These are phyloP conservation scores for Claviceps monticola DNA, from an alignment of 2,329 filamentous ascomycete species.

Conservation along the genomic window DNA sequence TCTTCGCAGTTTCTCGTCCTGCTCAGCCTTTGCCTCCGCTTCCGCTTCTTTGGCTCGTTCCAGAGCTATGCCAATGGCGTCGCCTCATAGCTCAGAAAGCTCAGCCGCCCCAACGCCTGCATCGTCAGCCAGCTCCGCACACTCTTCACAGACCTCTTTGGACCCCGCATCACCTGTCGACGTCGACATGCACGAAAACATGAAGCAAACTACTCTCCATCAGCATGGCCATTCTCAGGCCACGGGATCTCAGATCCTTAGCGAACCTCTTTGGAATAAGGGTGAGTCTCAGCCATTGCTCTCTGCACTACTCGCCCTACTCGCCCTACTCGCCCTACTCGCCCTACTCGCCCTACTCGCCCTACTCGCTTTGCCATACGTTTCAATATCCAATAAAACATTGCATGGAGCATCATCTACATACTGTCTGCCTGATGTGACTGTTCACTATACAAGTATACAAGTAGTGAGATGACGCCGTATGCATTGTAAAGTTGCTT, in stretches of 20 bases:
- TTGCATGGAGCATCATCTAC: not conserved
- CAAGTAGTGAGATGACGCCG: not conserved
- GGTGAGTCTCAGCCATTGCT: constrained; percentile 26
- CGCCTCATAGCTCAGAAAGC: constrained; percentile 29
- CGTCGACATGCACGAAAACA: constrained; percentile 42
- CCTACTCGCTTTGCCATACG: not conserved
- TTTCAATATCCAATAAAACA: not conserved
- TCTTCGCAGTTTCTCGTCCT: not conserved
- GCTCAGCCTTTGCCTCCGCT: not conserved
- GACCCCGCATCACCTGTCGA: constrained; percentile 45
- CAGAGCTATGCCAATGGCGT: constrained; percentile 16
- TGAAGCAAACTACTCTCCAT: constrained; percentile 47
- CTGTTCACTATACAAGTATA: constrained; percentile 2
- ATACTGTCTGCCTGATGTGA: not conserved
- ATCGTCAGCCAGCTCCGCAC: constrained; percentile 32
- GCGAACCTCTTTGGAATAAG: constrained; percentile 52
- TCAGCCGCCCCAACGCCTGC: constrained; percentile 41
- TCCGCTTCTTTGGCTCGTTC: constrained; percentile 1
- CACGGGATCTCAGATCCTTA: constrained; percentile 45
- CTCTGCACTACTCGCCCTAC: not conserved
- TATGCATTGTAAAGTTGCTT: not conserved
- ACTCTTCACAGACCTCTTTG: constrained; percentile 35
- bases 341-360: no score
- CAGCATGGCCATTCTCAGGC: constrained; percentile 38
- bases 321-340: no score